A percentile compares a stretch with the other conserved stretches of the same genome.
Evolutionary conservation across 2,329 filamentous ascomycete genomes (phyloP).

Genomic region (Blastomyces gilchristii): DNA sequence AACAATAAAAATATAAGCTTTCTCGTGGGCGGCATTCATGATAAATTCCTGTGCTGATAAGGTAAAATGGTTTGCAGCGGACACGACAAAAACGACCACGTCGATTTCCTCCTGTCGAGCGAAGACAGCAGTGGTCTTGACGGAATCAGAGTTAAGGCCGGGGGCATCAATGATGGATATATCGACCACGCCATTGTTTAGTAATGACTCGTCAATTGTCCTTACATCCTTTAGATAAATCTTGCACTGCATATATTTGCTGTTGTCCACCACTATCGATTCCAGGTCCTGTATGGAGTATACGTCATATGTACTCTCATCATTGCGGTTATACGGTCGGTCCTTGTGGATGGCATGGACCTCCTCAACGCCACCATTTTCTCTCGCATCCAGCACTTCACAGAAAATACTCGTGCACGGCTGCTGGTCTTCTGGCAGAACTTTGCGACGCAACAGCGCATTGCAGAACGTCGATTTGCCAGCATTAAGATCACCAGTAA

Average conservation of each 20-base stretch:
- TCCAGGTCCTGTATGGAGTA: slow-evolving; percentile 70
- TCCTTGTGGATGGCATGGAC: slow-evolving; percentile 90
- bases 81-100: slow-evolving; percentile 96
- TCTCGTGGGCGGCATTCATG: slow-evolving; percentile 86
- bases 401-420: slow-evolving; percentile 98
- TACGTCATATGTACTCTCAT: slow-evolving; percentile 89
- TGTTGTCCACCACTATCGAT: slow-evolving; percentile 79
- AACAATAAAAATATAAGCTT: slow-evolving; percentile 98
- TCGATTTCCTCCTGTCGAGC: slow-evolving; percentile 97
- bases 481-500: slow-evolving; percentile 92
- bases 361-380: slow-evolving; percentile 85
- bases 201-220: slow-evolving; percentile 78
- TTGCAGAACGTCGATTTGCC: slow-evolving; percentile 99
- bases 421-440: slow-evolving; percentile 92
- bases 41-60: slow-evolving; percentile 98
- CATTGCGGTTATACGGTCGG: slow-evolving; percentile 67
- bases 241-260: slow-evolving; percentile 87
- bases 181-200: slow-evolving; percentile 96
- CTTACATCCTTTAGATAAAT: slow-evolving; percentile 89
- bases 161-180: slow-evolving; percentile 96
- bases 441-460: slow-evolving; percentile 81
- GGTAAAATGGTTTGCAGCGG: slow-evolving; percentile 94
- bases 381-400: slow-evolving; percentile 83
- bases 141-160: slow-evolving; percentile 87
- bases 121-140: slow-evolving; percentile 95